A percentile compares a stretch with the other conserved stretches of the same genome.
Conservation (phyloP, 352 stramenopile genomes). For the Discostella stelligera region DNA sequence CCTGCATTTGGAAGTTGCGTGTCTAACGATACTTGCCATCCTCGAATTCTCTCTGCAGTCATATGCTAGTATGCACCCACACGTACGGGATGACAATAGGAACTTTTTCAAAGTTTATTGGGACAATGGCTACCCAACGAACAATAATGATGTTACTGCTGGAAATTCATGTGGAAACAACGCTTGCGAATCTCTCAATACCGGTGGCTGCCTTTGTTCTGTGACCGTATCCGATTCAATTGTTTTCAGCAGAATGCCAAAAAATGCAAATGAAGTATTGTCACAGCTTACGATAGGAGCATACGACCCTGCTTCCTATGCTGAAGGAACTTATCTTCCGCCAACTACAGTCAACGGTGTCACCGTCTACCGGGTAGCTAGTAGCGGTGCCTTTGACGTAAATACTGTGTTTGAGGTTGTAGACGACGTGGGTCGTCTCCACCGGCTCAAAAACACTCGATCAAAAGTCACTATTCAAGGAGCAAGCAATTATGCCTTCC, state of each 20-base stretch:
- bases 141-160: slow-evolving; percentile 40
- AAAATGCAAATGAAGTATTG: slow-evolving; percentile 51
- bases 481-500: slow-evolving; percentile 58
- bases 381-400: slow-evolving; percentile 30
- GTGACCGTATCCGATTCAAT: slow-evolving; percentile 37
- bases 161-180: slow-evolving; percentile 50
- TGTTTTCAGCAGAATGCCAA: slow-evolving; percentile 56
- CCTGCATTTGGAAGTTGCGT: background rate
- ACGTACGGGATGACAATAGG: slow-evolving; percentile 49
- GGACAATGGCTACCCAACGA: slow-evolving; percentile 46
- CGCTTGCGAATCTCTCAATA: slow-evolving; percentile 38
- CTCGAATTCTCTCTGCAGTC: background rate
- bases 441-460: slow-evolving; percentile 58
- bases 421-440: slow-evolving; percentile 43
- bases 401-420: slow-evolving; percentile 65
- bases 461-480: slow-evolving; percentile 57
- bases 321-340: slow-evolving; percentile 37
- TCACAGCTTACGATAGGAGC: slow-evolving; percentile 55
- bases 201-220: slow-evolving; percentile 54
- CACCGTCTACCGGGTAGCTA: slow-evolving; percentile 38
- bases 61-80: slow-evolving; percentile 40
- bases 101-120: slow-evolving; percentile 70
- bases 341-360: slow-evolving; percentile 42
- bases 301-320: slow-evolving; percentile 41
- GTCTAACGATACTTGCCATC: background rate